phyloP scores from a whole-genome alignment of 805 yeast genomes.

The Sungouiella blattae region DNA sequence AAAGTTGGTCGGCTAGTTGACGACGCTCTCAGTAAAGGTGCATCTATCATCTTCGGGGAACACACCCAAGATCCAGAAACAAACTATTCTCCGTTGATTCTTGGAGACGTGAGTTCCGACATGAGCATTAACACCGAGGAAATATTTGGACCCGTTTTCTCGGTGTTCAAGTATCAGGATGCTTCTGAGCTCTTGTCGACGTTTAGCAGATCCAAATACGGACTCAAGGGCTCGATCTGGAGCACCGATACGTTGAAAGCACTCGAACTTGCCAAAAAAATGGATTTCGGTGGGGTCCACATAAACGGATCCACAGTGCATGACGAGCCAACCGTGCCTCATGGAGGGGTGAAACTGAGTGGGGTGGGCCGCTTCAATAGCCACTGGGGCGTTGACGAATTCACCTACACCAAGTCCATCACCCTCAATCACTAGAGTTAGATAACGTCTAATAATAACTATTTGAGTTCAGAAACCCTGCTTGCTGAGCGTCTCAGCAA shows the following conservation, averaged over 20 bases:
- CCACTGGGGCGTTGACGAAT: slow-evolving; percentile 44
- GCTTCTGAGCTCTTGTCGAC: slow-evolving; percentile 5
- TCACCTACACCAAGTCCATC: slow-evolving; percentile 33
- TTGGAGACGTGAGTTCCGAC: slow-evolving; percentile 26
- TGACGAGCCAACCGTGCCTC: slow-evolving; percentile 39
- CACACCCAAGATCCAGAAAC: neutral
- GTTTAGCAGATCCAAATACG: slow-evolving; percentile 20
- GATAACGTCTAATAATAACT: neutral
- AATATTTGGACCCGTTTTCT: slow-evolving; percentile 43
- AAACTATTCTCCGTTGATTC: slow-evolving; percentile 25
- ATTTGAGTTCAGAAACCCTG: slow-evolving; percentile 45
- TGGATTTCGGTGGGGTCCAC: slow-evolving; percentile 42
- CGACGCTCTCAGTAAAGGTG: slow-evolving; percentile 39
- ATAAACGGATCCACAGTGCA: slow-evolving; percentile 30
- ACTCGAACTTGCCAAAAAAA: slow-evolving; percentile 26
- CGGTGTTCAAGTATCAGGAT: slow-evolving; percentile 24
- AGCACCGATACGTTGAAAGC: slow-evolving; percentile 32
- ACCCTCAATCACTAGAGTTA: slow-evolving; percentile 15
- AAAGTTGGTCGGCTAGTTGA: slow-evolving; percentile 23
- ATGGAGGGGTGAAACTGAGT: slow-evolving; percentile 43
- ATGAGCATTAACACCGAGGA: slow-evolving; percentile 31
- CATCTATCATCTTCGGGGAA: slow-evolving; percentile 24
- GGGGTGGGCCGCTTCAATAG: slow-evolving; percentile 37
- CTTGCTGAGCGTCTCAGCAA: slow-evolving; percentile 59
- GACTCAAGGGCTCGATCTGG: slow-evolving; percentile 45